These are phyloP conservation scores for Malassezia arunalokei DNA, from an alignment of 1,284 basidiomycete genomes.

Conservation along the genomic window DNA sequence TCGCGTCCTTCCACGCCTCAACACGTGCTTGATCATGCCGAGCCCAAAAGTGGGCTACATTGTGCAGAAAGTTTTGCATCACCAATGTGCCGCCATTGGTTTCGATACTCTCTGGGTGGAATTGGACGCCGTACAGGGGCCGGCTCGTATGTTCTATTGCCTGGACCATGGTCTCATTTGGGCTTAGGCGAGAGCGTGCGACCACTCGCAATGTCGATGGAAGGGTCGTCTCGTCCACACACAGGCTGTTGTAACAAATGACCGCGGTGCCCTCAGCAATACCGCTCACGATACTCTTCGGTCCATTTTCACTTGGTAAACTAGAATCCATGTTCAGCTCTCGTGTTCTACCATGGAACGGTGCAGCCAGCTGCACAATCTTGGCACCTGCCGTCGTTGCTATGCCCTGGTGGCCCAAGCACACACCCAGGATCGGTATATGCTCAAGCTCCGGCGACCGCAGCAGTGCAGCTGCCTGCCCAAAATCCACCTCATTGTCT, in stretches of 20 bases:
- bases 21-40: background rate
- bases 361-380: conserved; percentile 21
- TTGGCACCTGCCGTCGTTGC: conserved; percentile 62
- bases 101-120: conserved; percentile 61
- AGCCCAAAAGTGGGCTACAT: conserved; percentile 22
- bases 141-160: conserved; percentile 29
- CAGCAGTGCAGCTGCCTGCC: conserved; percentile 26
- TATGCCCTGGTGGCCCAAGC: conserved; percentile 82
- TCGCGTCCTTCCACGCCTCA: background rate
- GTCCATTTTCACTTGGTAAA: conserved; percentile 19
- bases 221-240: conserved; percentile 47
- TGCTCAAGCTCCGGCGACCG: conserved; percentile 25
- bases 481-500: conserved; percentile 30
- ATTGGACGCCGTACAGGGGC: conserved; percentile 84
- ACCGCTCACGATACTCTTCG: conserved; percentile 56
- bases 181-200: conserved; percentile 37
- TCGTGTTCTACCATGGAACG: conserved; percentile 29
- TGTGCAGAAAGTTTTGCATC: conserved; percentile 32
- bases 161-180: conserved; percentile 22
- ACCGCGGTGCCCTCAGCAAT: conserved; percentile 55
- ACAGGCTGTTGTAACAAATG: conserved; percentile 63
- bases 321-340: conserved; percentile 15
- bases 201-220: conserved; percentile 49
- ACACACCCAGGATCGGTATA: conserved; percentile 72
- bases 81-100: conserved; percentile 23